phyloP scores from a whole-genome alignment of 1,284 basidiomycete species.

The Leucoagaricus sp. region DNA sequence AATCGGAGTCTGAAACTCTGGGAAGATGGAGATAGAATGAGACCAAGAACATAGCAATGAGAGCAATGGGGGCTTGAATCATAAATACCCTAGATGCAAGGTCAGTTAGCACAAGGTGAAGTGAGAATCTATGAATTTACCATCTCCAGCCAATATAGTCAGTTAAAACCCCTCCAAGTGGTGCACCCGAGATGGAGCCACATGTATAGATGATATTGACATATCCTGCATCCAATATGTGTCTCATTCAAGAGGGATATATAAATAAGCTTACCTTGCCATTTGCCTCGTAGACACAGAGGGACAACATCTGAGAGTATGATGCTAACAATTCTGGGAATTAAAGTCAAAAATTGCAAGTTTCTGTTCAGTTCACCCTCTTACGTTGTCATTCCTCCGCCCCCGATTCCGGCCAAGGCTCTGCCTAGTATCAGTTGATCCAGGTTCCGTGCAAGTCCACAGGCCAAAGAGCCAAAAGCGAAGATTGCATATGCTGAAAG shows the following conservation, averaged over 20 bases:
- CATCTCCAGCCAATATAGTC: slow-evolving; percentile 67
- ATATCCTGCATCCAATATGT: slow-evolving; percentile 36
- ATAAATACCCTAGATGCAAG: slow-evolving; percentile 52
- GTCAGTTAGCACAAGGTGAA: slow-evolving; percentile 55
- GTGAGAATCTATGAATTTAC: slow-evolving; percentile 61
- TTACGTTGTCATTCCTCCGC: slow-evolving; percentile 65
- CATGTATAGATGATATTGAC: slow-evolving; percentile 57
- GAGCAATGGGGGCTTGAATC: slow-evolving; percentile 47
- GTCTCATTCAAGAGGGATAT: neutral
- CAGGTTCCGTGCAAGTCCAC: slow-evolving; percentile 56
- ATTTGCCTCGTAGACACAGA: slow-evolving; percentile 59
- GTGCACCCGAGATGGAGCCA: slow-evolving; percentile 57
- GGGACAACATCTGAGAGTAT: slow-evolving; percentile 66
- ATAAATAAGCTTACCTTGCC: slow-evolving; percentile 52
- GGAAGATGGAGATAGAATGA: too few species aligned
- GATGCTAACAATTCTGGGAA: slow-evolving; percentile 54
- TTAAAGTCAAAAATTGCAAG: too few species aligned
- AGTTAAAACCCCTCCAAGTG: slow-evolving; percentile 58
- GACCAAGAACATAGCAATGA: slow-evolving; percentile 26
- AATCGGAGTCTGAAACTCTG: slow-evolving; percentile 21
- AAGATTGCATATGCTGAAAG: slow-evolving; percentile 58
- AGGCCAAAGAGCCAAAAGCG: slow-evolving; percentile 52
- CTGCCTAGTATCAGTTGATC: slow-evolving; percentile 54
- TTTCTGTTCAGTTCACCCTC: too few species aligned
- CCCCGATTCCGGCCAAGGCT: slow-evolving; percentile 60